Percentiles rank a stretch among this genome's conserved stretches.
Conservation (phyloP, 2,329 filamentous ascomycete genomes). For the Albophoma yamanashiensis region DNA sequence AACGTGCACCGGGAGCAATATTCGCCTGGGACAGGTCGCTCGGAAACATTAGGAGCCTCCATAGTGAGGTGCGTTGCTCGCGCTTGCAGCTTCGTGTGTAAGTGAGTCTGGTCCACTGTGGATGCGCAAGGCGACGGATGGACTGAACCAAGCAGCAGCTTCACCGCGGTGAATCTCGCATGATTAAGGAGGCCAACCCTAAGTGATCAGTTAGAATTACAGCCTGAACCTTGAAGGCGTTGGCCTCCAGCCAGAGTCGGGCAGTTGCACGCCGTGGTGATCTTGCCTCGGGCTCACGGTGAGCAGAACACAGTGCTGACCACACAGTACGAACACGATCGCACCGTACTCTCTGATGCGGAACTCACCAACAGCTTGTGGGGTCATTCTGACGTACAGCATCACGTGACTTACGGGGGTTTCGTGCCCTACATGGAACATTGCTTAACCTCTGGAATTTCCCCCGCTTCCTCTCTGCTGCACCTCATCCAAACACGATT, state of each 20-base stretch:
- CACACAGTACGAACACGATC: not conserved
- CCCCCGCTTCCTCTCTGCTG: constrained; percentile 18
- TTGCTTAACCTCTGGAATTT: constrained; percentile 18
- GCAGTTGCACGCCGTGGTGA: not conserved
- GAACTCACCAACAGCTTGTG: not conserved
- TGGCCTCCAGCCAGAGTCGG: not conserved
- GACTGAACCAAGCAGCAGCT: not conserved
- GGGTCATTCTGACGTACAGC: not conserved
- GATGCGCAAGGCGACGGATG: not conserved
- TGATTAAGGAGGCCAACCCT: not conserved
- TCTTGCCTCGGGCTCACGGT: not conserved
- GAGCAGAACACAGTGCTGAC: not conserved
- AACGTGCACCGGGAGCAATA: no score
- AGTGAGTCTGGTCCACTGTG: not conserved
- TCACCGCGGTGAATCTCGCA: not conserved
- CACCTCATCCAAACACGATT: constrained; percentile 33
- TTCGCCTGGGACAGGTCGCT: not conserved
- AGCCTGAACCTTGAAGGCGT: not conserved
- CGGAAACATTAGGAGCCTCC: not conserved
- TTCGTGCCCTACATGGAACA: constrained; percentile 23
- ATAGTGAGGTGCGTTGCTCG: not conserved
- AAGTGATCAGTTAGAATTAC: not conserved
- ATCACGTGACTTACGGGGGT: constrained; percentile 23
- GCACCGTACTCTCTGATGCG: not conserved
- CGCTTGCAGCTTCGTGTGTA: not conserved